phyloP scores from a whole-genome alignment of 208 protist species.

The Leishmania braziliensis region DNA sequence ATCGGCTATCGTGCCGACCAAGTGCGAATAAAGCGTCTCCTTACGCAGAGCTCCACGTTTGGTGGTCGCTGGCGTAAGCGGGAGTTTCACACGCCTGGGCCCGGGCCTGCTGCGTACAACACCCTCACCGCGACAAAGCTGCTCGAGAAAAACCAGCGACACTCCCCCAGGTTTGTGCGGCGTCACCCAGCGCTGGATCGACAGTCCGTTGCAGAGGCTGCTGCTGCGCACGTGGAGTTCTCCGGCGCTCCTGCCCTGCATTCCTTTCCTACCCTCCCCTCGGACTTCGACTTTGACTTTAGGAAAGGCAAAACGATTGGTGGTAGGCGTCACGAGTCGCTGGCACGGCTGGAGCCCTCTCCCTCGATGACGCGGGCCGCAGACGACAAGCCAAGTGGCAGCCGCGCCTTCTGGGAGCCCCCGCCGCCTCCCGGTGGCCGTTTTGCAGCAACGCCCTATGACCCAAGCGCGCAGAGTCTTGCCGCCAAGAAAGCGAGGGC shows the following conservation, averaged over 20 bases:
- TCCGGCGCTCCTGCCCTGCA: slow-evolving; percentile 3
- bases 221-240: slow-evolving; percentile 8
- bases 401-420: slow-evolving; percentile 27
- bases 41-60: slow-evolving; percentile 59
- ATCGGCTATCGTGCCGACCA: slow-evolving; percentile 53
- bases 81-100: slow-evolving; percentile 41
- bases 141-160: slow-evolving; percentile 49
- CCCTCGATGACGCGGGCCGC: slow-evolving; percentile 21
- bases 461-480: slow-evolving; percentile 25
- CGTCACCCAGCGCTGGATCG: slow-evolving; percentile 19
- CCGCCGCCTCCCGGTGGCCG: slow-evolving; percentile 26
- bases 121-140: slow-evolving; percentile 46
- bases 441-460: slow-evolving; percentile 41
- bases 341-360: not conserved
- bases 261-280: slow-evolving; percentile 46
- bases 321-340: slow-evolving; percentile 28
- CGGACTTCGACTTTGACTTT: slow-evolving; percentile 82
- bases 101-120: slow-evolving; percentile 66
- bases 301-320: slow-evolving; percentile 71
- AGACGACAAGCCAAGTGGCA: slow-evolving; percentile 25
- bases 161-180: slow-evolving; percentile 50
- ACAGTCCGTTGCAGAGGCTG: not conserved
- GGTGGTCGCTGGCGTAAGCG: slow-evolving; percentile 44
- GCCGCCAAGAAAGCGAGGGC: slow-evolving; percentile 16
- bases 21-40: slow-evolving; percentile 16